phyloP scores from a whole-genome alignment of 805 yeast genomes.

The Myxozyma melibiosi region DNA sequence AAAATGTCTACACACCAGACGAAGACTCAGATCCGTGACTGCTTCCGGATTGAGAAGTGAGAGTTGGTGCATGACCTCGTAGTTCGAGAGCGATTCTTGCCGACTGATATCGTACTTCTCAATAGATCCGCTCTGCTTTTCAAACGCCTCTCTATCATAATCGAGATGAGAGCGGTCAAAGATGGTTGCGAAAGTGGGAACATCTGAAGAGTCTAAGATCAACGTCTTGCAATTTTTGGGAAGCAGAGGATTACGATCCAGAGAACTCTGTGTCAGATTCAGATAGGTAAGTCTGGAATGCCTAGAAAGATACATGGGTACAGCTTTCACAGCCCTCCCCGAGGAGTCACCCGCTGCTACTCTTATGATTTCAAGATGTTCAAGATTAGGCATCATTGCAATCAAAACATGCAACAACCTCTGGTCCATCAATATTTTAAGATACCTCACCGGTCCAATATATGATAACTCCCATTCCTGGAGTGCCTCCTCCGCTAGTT shows the following conservation, averaged over 20 bases:
- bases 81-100: background rate
- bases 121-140: background rate
- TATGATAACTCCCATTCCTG: background rate
- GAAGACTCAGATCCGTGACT: slow-evolving; percentile 11
- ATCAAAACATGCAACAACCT: background rate
- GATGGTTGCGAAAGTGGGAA: background rate
- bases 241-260: background rate
- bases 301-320: background rate
- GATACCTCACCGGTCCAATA: background rate
- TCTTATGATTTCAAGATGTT: background rate
- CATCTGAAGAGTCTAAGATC: slow-evolving; percentile 4
- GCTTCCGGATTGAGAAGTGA: slow-evolving; percentile 3
- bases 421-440: background rate
- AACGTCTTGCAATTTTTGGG: slow-evolving; percentile 6
- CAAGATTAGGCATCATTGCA: slow-evolving; percentile 10
- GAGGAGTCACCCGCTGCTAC: background rate
- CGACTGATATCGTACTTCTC: slow-evolving; percentile 6
- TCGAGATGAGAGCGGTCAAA: too few species aligned
- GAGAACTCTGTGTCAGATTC: slow-evolving; percentile 10
- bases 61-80: background rate
- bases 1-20: background rate
- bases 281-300: background rate
- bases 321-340: too few species aligned
- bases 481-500: background rate
- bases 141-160: too few species aligned